Base-by-base conservation (phyloP, 139 green algal genomes). In the Micractinium conductrix region DNA sequence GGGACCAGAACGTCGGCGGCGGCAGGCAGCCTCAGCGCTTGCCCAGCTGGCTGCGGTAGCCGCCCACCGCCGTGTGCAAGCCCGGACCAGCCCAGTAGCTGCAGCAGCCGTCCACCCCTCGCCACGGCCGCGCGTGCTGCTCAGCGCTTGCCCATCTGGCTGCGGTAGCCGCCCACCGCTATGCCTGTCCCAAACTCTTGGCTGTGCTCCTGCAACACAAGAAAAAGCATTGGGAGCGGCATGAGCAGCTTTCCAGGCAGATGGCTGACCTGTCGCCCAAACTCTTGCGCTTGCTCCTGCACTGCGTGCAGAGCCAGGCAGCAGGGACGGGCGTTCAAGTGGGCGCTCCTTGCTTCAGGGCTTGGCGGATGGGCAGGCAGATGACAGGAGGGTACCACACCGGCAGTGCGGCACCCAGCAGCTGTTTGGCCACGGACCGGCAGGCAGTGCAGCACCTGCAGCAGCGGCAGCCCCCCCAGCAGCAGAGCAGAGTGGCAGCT, bases 71-170 rank as follows among this genome's bases (percentile, higher is more conserved):
- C n/a, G n/a, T n/a, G n/a, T n/a, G n/a, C n/a, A n/a, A n/a, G n/a
- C n/a, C n/a, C n/a, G n/a, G n/a, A n/a, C n/a, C n/a, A n/a, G n/a
- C n/a, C n/a, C n/a, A n/a, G n/a, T n/a, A n/a, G n/a, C n/a, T n/a
- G n/a, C n/a, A n/a, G n/a, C n/a, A n/a, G n/a, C n/a, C 10, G 7
- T 9, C 35, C 10, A 44, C 33, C 65, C 24, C 7, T 26, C 28
- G 65, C 65, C 65, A 42, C 6, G 28, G 16, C 33, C 2, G 6
- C 53, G 19, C 53, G 53, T 19, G 2, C 53, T 30, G 65, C 65
- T 72, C 65, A 78, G 70, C 70, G 70, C 42, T 78, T 78, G 70
- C 70, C 70, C 70, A 78, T 38, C 10, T 53, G 44, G 28, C 28
- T 40, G 26, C 70, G 42, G 70, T 58, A 78, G 70, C 70, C 70